phyloP scores from a whole-genome alignment of 495 filamentous ascomycete genomes.

The Podospora anserina region DNA sequence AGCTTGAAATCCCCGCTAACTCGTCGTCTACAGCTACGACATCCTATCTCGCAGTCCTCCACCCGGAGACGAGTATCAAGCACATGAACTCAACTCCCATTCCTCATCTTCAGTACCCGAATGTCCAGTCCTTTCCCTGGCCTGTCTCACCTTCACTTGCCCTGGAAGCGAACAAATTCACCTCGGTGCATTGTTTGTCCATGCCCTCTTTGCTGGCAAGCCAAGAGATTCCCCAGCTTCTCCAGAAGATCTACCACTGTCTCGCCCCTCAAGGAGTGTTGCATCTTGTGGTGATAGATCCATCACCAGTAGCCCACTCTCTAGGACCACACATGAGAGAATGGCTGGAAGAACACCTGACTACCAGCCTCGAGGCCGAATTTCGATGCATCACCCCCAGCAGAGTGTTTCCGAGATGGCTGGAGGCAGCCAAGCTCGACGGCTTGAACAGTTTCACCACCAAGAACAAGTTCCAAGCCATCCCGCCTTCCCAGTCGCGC shows the following conservation, averaged over 20 bases:
- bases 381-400: conserved; percentile 46
- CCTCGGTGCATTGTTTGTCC: conserved; percentile 33
- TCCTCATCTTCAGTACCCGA: conserved; percentile 36
- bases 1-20: not conserved
- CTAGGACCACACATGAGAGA: conserved; percentile 44
- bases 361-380: conserved; percentile 43
- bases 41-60: conserved; percentile 40
- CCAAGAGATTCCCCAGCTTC: conserved; percentile 36
- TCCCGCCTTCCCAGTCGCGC: conserved; percentile 19
- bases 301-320: conserved; percentile 39
- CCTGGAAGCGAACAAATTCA: conserved; percentile 36
- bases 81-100: conserved; percentile 39
- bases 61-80: conserved; percentile 30
- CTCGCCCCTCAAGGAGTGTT: conserved; percentile 37
- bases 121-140: conserved; percentile 35
- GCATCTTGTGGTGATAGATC: conserved; percentile 48
- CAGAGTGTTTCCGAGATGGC: conserved; percentile 42
- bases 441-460: conserved; percentile 34
- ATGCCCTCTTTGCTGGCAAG: conserved; percentile 40
- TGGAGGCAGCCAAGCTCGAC: conserved; percentile 40
- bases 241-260: conserved; percentile 40
- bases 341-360: conserved; percentile 49
- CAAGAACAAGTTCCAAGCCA: conserved; percentile 36
- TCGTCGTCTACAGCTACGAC: conserved; percentile 33
- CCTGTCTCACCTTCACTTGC: conserved; percentile 32